Conservation (phyloP, 148 eudicot genomes). For the Agrostemma githago region DNA sequence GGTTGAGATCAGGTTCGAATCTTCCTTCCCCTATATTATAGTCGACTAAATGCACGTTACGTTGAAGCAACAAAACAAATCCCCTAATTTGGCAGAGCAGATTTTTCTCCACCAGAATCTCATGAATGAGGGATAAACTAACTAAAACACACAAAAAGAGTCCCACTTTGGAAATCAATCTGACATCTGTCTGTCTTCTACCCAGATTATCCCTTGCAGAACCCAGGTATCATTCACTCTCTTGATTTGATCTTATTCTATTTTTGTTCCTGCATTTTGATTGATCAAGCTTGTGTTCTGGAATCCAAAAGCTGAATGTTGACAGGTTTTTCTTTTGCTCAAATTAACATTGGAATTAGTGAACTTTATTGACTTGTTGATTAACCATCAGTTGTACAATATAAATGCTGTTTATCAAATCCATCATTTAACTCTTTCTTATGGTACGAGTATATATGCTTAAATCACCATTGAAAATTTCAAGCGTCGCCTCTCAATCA, state of each 20-base stretch:
- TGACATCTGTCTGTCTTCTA: neutral
- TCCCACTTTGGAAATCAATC: neutral
- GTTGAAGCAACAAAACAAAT: too few relatives aligned
- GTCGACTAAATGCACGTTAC: too few relatives aligned
- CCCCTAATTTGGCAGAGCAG: too few relatives aligned
- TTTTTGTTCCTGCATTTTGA: neutral
- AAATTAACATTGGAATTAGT: neutral
- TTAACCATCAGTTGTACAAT: neutral
- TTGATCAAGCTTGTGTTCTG: neutral
- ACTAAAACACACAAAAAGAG: neutral
- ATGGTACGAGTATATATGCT: neutral
- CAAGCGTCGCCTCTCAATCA: neutral
- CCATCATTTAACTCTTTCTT: neutral
- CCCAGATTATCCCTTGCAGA: neutral
- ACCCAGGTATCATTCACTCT: constrained; percentile 3
- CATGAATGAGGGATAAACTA: neutral
- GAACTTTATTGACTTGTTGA: neutral
- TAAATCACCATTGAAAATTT: neutral
- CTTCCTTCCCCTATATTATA: too few relatives aligned
- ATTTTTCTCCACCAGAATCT: too few relatives aligned
- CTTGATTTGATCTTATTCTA: neutral
- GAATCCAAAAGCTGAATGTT: neutral
- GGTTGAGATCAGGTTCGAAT: too few relatives aligned
- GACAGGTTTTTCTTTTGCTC: neutral
- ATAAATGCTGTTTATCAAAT: constrained; percentile 1